A percentile compares a stretch with the other conserved stretches of the same genome.
These are phyloP conservation scores for Boletellus ananas DNA, from an alignment of 768 basidiomycete species.

Conservation along the genomic window DNA sequence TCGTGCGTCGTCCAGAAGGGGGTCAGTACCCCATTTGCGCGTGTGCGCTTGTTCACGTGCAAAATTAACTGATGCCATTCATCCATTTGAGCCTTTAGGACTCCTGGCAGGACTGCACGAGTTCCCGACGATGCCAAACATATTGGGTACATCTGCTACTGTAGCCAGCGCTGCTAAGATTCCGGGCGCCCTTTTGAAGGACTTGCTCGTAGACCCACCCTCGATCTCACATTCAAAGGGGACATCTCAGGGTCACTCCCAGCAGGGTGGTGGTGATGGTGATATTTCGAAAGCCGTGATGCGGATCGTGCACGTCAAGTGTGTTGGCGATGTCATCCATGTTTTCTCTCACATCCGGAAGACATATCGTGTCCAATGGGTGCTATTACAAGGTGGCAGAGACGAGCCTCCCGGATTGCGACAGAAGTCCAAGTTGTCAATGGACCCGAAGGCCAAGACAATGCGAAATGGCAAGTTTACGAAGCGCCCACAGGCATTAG, in stretches of 20 bases:
- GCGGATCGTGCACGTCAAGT: slow-evolving; percentile 43
- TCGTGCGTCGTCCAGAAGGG: slow-evolving; percentile 77
- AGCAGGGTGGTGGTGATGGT: neutral
- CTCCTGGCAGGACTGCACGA: slow-evolving; percentile 88
- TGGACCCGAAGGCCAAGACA: slow-evolving; percentile 8
- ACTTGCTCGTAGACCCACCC: slow-evolving; percentile 36
- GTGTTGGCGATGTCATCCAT: slow-evolving; percentile 68
- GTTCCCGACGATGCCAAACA: slow-evolving; percentile 67
- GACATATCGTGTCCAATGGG: slow-evolving; percentile 77
- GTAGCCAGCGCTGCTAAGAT: slow-evolving; percentile 31
- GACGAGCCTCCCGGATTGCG: slow-evolving; percentile 39
- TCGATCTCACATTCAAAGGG: slow-evolving; percentile 5
- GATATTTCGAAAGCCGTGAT: neutral
- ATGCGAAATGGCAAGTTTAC: slow-evolving; percentile 9
- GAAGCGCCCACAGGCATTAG: slow-evolving; percentile 8
- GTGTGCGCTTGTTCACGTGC: neutral
- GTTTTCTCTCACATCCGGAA: slow-evolving; percentile 90
- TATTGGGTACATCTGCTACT: slow-evolving; percentile 40
- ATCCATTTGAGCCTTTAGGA: slow-evolving; percentile 42
- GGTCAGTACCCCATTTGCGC: slow-evolving; percentile 44
- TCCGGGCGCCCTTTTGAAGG: slow-evolving; percentile 36
- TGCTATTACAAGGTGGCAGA: slow-evolving; percentile 56
- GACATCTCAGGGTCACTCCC: neutral
- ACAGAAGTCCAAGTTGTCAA: neutral
- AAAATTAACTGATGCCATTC: slow-evolving; percentile 4